Evolutionary conservation across 306 rosid genomes (phyloP).

Genomic region (Abrus pulchellus): DNA sequence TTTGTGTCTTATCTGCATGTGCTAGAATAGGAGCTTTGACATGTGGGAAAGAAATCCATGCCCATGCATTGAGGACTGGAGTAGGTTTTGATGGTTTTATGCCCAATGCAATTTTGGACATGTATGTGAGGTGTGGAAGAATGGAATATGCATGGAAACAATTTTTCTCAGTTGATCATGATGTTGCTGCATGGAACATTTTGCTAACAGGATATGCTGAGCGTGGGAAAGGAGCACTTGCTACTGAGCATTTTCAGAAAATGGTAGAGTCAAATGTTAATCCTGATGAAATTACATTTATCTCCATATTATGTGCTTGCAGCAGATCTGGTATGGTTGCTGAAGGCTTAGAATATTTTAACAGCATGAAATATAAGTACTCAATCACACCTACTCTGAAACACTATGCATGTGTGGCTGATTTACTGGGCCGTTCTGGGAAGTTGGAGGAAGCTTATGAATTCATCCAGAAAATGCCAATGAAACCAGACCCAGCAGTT

Average conservation of each 20-base stretch:
- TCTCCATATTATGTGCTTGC: conserved; percentile 80
- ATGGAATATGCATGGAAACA: conserved; percentile 77
- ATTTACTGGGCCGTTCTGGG: conserved; percentile 88
- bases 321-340: conserved; percentile 86
- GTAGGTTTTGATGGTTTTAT: conserved; percentile 71
- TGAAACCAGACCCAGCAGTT: conserved; percentile 80
- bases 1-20: conserved; percentile 76
- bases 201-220: conserved; percentile 84
- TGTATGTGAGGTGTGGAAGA: conserved; percentile 95
- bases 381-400: conserved; percentile 74
- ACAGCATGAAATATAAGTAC: conserved; percentile 63
- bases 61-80: conserved; percentile 88
- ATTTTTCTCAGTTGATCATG: conserved; percentile 65
- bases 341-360: conserved; percentile 79
- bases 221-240: conserved; percentile 69
- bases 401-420: conserved; percentile 86
- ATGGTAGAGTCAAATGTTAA: conserved; percentile 67
- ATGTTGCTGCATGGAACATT: conserved; percentile 85
- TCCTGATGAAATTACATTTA: conserved; percentile 81
- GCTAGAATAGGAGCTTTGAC: conserved; percentile 84
- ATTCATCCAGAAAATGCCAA: conserved; percentile 77
- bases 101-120: conserved; percentile 86
- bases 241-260: conserved; percentile 62
- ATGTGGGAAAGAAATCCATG: conserved; percentile 92
- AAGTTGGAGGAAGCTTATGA: conserved; percentile 69